These are phyloP conservation scores for Hypericum perforatum DNA, from an alignment of 345 rosid genomes.

Conservation along the genomic window DNA sequence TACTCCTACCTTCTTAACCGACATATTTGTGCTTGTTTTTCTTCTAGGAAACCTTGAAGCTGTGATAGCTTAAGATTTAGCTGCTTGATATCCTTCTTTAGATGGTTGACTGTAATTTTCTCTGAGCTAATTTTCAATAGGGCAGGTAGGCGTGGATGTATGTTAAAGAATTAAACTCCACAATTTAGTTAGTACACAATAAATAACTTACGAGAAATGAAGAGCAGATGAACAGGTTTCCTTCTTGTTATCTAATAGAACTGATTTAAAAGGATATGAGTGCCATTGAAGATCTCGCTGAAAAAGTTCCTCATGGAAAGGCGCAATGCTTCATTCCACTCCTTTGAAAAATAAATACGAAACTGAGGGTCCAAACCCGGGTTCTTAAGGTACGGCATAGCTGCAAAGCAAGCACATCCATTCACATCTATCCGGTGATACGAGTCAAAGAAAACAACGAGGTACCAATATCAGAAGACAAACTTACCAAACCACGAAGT, in stretches of 20 bases:
- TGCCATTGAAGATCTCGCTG: slow-evolving; percentile 53
- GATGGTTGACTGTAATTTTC: slow-evolving; percentile 34
- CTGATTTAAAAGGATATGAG: slow-evolving; percentile 51
- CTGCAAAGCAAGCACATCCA: slow-evolving; percentile 22
- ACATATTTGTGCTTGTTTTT: slow-evolving; percentile 42
- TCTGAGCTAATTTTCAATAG: slow-evolving; percentile 55
- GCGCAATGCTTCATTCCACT: slow-evolving; percentile 54
- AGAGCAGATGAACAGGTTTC: neutral
- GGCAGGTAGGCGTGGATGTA: slow-evolving; percentile 48
- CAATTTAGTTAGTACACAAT: neutral
- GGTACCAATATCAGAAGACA: slow-evolving; percentile 1
- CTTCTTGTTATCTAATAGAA: neutral
- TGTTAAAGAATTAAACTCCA: slow-evolving; percentile 34
- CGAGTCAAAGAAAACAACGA: neutral
- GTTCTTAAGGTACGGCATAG: slow-evolving; percentile 50
- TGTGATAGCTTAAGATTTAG: slow-evolving; percentile 48
- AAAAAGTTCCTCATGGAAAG: slow-evolving; percentile 59
- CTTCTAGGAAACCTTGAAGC: slow-evolving; percentile 59
- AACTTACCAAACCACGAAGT: slow-evolving; percentile 59
- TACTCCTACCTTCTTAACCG: slow-evolving; percentile 34
- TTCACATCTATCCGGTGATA: slow-evolving; percentile 1
- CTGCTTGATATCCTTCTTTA: slow-evolving; percentile 49
- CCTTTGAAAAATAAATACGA: slow-evolving; percentile 52
- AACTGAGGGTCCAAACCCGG: slow-evolving; percentile 57
- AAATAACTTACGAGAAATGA: neutral